Evolutionary conservation across 306 rosid genomes (phyloP).

Genomic region (Malus domestica): DNA sequence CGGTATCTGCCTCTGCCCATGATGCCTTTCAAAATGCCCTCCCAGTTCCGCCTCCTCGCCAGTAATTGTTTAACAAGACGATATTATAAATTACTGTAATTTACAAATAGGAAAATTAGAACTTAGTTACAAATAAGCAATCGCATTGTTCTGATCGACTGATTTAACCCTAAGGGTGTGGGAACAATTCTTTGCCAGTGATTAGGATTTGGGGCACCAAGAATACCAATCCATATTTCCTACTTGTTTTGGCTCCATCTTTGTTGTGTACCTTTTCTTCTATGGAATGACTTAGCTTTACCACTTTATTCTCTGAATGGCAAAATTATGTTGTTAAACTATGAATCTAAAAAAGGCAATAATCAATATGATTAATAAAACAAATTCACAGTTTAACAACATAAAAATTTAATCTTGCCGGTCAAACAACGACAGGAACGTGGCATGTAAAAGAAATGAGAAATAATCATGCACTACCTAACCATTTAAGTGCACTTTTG

Average conservation of each 20-base stretch:
- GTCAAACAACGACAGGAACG: accelerated
- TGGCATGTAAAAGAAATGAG: too few species aligned
- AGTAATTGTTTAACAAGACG: not conserved
- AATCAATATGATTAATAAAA: too few species aligned
- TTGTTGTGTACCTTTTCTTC: not conserved
- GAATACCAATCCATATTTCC: not conserved
- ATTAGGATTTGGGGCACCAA: not conserved
- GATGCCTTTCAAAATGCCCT: slow-evolving; percentile 6
- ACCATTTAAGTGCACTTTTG: too few species aligned
- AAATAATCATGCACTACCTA: too few species aligned
- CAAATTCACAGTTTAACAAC: too few species aligned
- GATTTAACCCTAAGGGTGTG: not conserved
- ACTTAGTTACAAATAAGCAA: too few species aligned
- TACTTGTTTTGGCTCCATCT: not conserved
- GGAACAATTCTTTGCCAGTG: not conserved
- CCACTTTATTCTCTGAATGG: not conserved
- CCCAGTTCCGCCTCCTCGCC: slow-evolving; percentile 10
- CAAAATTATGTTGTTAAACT: too few species aligned
- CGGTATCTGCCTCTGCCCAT: not conserved
- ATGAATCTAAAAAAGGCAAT: too few species aligned
- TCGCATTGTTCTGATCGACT: not conserved
- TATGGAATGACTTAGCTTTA: not conserved
- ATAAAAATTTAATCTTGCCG: too few species aligned
- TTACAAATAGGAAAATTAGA: too few species aligned
- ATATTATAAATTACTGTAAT: too few species aligned